Base-by-base conservation (phyloP, 371 early-diverging fungal genomes). In the Haplosporangium sp. region DNA sequence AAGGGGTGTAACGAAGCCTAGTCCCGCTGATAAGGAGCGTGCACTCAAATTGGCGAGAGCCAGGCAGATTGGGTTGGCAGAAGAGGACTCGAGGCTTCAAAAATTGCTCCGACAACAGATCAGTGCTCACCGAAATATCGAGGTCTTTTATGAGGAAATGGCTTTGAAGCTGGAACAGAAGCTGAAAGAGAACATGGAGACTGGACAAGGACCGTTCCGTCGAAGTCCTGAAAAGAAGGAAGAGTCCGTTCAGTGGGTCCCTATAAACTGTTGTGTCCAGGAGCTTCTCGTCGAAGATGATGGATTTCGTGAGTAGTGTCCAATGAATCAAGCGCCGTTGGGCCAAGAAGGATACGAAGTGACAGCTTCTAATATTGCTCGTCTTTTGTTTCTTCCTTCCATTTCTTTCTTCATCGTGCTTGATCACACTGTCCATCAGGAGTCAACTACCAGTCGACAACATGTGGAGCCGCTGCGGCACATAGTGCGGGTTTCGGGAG, bases 171-270 rank as follows among this genome's bases (percentile, higher is more conserved):
- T 81, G 36, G 75, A 81, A 57, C 81, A 81, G 53, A 70, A 66
- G 40, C 55, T 70, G 46, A 66, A 50, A 43, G 72, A 70, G 14
- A 81, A 81, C 23, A 53, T 81, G n/a, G 71, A 69, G 54, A 51
- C 48, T 36, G 81, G 81, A 5, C 75, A 81, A 38, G 81, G 81
- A n/a, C 55, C 71, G 21, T 81, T 81, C 37, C 70, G 81, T 10
- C 48, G 81, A 16, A 81, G 81, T 18, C 67, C 74, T 11, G 81
- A 81, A 55, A 81, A 81, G 56, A 74, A 74, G 50, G 74, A 81
- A 12, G 81, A 74, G 40, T 60, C 74, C 0, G 56, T 74, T n/a
- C 81, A 81, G 11, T 81, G 81, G 81, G 59, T 74, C 14, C 81
- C 81, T 0, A 13, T 81, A 37, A 81, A 81, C 48, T 81, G 81